Evolutionary conservation across 2,329 filamentous ascomycete species (phyloP), one percentile per base, ranked within the genome.

Genomic region (Madurella mycetomatis): DNA sequence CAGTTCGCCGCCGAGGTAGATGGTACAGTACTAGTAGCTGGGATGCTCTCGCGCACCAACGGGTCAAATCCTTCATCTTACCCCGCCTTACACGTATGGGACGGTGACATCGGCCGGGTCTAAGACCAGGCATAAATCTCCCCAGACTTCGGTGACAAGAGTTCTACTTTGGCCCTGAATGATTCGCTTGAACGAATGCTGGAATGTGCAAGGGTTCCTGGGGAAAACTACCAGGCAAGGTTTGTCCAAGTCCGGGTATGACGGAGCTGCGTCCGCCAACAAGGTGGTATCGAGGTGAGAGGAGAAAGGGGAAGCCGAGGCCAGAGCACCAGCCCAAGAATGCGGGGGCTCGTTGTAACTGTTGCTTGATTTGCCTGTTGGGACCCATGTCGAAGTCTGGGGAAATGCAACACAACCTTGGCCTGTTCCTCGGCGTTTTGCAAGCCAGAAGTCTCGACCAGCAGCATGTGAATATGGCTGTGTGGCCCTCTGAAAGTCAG

Each of bases 381-480:
- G 17, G 30, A 42, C 31, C 42, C 52, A 42, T 54, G 52, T 30
- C 31, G 18, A 50, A 19, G 42, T 47, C 47, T 39, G 52, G 52
- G 52, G 52, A 54, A 50, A 42, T 39, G 42, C 13, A 47, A 47
- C 52, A 42, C 43, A 18, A 31, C 7, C 15, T 12, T n/a, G n/a
- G 25, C 25, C 25, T 41, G 41, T 47, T 41, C 52, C 52, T 50
- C 47, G 52, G 52, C 17, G 47, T 32, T 46, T 37, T 40, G 32
- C 18, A 32, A 41, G 34, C 41, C 25, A 37, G 42, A 16, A 9
- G 17, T 32, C n/a, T 12, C 31, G 40, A 11, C 9, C 12, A 8
- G 15, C 13, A 46, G 47, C 52, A 54, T 54, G 52, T 54, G 52
- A 49, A 50, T n/a, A n/a, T 25, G n/a, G 18, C 15, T 32, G 25